Percentiles rank a stretch among this genome's conserved stretches.
Evolutionary conservation across 1,284 basidiomycete species (phyloP).

Genomic region (Apiotrichum laibachii): DNA sequence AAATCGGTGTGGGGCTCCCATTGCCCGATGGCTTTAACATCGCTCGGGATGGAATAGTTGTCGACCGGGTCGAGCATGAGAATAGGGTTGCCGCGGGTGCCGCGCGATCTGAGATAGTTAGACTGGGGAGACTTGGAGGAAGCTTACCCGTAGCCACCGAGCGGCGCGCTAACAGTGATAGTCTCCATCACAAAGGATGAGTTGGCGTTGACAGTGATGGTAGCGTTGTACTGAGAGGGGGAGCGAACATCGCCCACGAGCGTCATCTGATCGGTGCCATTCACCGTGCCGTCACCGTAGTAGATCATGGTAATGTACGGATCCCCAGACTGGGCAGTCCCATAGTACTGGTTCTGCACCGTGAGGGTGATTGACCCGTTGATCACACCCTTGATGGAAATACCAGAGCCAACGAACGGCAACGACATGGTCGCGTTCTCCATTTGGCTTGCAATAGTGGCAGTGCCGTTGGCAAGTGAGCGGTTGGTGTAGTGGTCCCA

Average conservation of each 20-base stretch:
- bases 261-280: not conserved
- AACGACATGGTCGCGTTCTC: constrained; percentile 1
- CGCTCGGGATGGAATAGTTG: not conserved
- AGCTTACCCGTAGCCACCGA: not conserved
- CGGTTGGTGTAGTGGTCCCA: not conserved
- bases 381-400: constrained; percentile 3
- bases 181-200: not conserved
- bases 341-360: not conserved
- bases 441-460: not conserved
- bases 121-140: not conserved
- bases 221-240: not conserved
- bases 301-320: no score
- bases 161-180: not conserved
- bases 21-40: not conserved
- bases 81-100: not conserved
- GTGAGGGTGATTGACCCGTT: not conserved
- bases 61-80: not conserved
- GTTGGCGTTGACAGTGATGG: not conserved
- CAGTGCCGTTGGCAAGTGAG: not conserved
- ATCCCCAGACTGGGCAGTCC: no score
- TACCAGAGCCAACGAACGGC: constrained; percentile 5
- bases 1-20: not conserved
- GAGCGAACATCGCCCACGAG: not conserved
- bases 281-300: not conserved
- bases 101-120: not conserved